Percentiles rank a stretch among this genome's conserved stretches.
phyloP scores from a whole-genome alignment of 768 basidiomycete species.

The Dioszegia crocea region DNA sequence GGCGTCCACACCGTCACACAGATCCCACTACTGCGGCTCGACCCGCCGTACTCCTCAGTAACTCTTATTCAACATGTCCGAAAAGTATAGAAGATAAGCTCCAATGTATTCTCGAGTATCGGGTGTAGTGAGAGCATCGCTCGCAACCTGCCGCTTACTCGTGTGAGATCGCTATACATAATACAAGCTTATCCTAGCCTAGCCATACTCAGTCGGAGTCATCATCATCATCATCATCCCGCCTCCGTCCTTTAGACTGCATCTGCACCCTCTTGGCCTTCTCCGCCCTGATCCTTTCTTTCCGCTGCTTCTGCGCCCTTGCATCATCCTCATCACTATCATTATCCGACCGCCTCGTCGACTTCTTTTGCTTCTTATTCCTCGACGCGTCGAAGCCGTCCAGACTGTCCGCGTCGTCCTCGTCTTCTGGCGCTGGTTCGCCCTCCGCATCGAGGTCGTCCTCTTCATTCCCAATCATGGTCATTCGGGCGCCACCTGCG shows the following conservation, averaged over 20 bases:
- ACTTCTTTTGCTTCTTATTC: not conserved
- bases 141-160: no score
- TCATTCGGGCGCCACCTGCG: conserved; percentile 26
- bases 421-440: conserved; percentile 74
- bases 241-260: not conserved
- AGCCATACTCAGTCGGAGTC: not conserved
- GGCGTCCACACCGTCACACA: no score
- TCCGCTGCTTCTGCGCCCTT: conserved; percentile 2
- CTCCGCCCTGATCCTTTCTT: not conserved
- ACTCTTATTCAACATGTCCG: no score
- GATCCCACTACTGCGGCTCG: no score
- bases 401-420: conserved; percentile 73
- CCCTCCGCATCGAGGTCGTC: conserved; percentile 60
- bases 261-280: no score
- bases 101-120: no score
- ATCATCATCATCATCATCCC: not conserved
- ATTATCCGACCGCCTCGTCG: conserved; percentile 11
- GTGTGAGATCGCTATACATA: no score
- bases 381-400: conserved; percentile 54
- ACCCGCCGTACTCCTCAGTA: no score
- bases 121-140: no score
- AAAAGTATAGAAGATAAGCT: no score
- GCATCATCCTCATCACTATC: conserved; percentile 22
- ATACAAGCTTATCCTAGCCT: no score
- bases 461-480: conserved; percentile 11